A percentile compares a stretch with the other conserved stretches of the same genome.
phyloP scores from a whole-genome alignment of 257 asterid species.

The Coffea eugenioides region DNA sequence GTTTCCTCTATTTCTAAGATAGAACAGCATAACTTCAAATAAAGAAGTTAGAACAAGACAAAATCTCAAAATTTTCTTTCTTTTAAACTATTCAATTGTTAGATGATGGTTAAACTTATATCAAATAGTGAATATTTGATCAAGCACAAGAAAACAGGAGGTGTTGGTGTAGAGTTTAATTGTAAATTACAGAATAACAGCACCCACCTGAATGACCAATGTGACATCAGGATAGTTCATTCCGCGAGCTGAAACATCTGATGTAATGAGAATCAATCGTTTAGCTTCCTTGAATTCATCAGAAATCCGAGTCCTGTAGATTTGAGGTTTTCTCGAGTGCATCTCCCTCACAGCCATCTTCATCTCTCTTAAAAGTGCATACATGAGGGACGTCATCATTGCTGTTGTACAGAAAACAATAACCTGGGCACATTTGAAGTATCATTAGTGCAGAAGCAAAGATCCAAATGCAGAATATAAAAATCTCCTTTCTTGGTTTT shows the following conservation, averaged over 20 bases:
- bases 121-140: neutral
- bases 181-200: neutral
- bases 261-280: conserved; percentile 60
- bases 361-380: conserved; percentile 72
- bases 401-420: conserved; percentile 84
- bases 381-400: conserved; percentile 80
- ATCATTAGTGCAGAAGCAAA: conserved; percentile 2
- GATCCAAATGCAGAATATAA: neutral
- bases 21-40: neutral
- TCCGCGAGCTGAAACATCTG: conserved; percentile 89
- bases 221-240: conserved; percentile 92
- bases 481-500: too few species aligned
- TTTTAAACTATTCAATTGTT: neutral
- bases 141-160: neutral
- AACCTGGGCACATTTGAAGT: conserved; percentile 45
- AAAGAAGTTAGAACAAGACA: neutral
- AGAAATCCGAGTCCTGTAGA: conserved; percentile 70
- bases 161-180: neutral
- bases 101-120: neutral
- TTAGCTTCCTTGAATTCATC: conserved; percentile 82
- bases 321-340: conserved; percentile 74
- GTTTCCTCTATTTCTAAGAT: neutral
- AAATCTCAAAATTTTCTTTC: too few species aligned
- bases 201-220: conserved; percentile 74
- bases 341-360: conserved; percentile 78